A percentile compares a stretch with the other conserved stretches of the same genome.
Conservation (phyloP, 2,329 filamentous ascomycete species). For the Fusarium sp. region DNA sequence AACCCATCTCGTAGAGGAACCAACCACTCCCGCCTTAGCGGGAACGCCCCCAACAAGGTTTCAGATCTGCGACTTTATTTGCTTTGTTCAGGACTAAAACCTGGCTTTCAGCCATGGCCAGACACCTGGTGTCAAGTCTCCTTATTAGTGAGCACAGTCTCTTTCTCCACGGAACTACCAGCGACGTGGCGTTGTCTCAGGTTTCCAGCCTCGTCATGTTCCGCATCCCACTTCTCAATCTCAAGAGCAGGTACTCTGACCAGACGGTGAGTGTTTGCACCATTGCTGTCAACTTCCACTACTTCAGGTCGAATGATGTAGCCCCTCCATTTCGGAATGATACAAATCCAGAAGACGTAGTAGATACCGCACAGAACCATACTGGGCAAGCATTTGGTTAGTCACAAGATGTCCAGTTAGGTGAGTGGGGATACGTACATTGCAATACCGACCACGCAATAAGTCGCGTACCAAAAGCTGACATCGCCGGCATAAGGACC, state of each 20-base stretch:
- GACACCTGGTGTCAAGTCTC: neutral
- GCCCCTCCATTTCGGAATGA: conserved; percentile 65
- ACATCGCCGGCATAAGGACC: conserved; percentile 74
- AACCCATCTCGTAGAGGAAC: neutral
- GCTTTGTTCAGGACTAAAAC: too few relatives aligned
- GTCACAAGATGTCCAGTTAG: neutral
- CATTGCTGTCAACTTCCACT: conserved; percentile 57
- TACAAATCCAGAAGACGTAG: conserved; percentile 70
- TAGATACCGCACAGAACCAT: conserved; percentile 65
- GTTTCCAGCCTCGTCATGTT: conserved; percentile 65
- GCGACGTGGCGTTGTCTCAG: conserved; percentile 4
- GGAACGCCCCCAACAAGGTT: neutral
- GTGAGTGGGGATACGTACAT: conserved; percentile 63
- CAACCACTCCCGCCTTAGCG: neutral
- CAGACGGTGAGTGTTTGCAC: conserved; percentile 61
- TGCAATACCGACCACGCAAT: conserved; percentile 73
- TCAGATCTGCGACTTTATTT: neutral
- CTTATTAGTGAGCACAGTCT: neutral
- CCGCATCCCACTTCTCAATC: conserved; percentile 67
- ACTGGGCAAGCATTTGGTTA: neutral
- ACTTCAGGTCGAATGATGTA: conserved; percentile 70
- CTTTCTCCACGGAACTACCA: neutral
- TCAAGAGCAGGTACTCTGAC: conserved; percentile 66
- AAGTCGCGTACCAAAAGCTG: conserved; percentile 81
- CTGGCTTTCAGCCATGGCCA: too few relatives aligned